A percentile compares a stretch with the other conserved stretches of the same genome.
phyloP scores from a whole-genome alignment of 495 filamentous ascomycete species.

The Hypoxylon trugodes region DNA sequence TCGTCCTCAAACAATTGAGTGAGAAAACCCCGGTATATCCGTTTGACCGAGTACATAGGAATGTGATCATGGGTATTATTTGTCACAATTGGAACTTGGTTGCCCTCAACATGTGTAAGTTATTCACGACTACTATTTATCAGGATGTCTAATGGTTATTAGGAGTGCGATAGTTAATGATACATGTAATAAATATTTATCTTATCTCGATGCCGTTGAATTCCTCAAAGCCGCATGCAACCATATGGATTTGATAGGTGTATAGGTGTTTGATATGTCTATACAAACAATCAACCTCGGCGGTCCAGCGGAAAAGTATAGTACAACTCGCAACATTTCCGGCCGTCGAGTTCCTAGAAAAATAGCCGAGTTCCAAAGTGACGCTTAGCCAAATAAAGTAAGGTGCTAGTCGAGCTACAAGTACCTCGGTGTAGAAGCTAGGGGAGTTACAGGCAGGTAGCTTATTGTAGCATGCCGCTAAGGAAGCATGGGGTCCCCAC shows the following conservation, averaged over 20 bases:
- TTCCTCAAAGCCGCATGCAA: slow-evolving; percentile 5
- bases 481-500: slow-evolving; percentile 14
- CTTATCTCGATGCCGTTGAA: slow-evolving; percentile 3
- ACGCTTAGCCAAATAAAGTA: slow-evolving; percentile 17
- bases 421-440: slow-evolving; percentile 24
- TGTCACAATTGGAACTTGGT: not conserved
- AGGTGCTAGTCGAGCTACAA: slow-evolving; percentile 2
- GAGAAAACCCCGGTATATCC: slow-evolving; percentile 19
- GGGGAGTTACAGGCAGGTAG: slow-evolving; percentile 20
- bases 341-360: slow-evolving; percentile 25
- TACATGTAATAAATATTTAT: too few species aligned
- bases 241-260: too few species aligned
- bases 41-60: slow-evolving; percentile 25
- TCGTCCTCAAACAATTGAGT: not conserved
- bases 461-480: slow-evolving; percentile 15
- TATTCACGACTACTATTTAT: not conserved
- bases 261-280: not conserved
- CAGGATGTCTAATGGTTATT: too few species aligned
- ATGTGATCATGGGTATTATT: slow-evolving; percentile 15
- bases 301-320: slow-evolving; percentile 39
- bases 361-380: slow-evolving; percentile 31
- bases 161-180: too few species aligned
- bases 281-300: slow-evolving; percentile 24
- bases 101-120: not conserved
- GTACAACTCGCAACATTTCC: slow-evolving; percentile 12